A percentile compares a stretch with the other conserved stretches of the same genome.
Conservation (phyloP, 2,329 filamentous ascomycete genomes). For the Trichophyton rubrum region DNA sequence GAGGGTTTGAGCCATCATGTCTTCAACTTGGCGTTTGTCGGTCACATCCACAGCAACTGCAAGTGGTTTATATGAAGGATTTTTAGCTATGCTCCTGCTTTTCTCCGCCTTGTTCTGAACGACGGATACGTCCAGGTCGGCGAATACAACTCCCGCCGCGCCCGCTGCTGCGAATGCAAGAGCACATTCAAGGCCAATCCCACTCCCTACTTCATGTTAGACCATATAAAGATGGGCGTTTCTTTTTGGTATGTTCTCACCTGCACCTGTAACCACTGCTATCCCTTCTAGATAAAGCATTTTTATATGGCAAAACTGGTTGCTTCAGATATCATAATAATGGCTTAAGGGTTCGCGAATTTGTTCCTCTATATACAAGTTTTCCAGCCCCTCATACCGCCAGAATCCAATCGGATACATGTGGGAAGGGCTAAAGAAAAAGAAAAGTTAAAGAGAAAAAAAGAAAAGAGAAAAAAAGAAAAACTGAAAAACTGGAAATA, state of each 20-base stretch:
- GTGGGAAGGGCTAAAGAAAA: too few species aligned
- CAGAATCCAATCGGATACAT: not conserved
- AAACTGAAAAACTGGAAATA: not conserved
- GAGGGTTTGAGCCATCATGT: constrained; percentile 16
- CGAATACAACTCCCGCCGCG: constrained; percentile 16
- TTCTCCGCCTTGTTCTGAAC: constrained; percentile 16
- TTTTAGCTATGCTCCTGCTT: constrained; percentile 17
- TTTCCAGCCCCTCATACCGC: not conserved
- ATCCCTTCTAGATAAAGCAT: not conserved
- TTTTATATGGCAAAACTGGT: not conserved
- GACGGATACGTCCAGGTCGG: constrained; percentile 15
- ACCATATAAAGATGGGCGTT: not conserved
- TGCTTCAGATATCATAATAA: too few species aligned
- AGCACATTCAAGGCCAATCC: constrained; percentile 4
- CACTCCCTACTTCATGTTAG: constrained; percentile 16
- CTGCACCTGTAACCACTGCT: not conserved
- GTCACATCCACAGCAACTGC: constrained; percentile 19
- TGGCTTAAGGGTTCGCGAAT: too few species aligned
- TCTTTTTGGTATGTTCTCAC: not conserved
- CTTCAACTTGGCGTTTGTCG: constrained; percentile 14
- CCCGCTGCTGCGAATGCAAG: constrained; percentile 14
- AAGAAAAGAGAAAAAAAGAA: not conserved
- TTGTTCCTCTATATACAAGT: not conserved
- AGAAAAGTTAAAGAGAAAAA: too few species aligned
- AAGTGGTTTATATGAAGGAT: constrained; percentile 16